Evolutionary conservation across 2,329 filamentous ascomycete species (phyloP), one percentile per base, ranked within the genome.

Genomic region (Colletotrichum graminicola): DNA sequence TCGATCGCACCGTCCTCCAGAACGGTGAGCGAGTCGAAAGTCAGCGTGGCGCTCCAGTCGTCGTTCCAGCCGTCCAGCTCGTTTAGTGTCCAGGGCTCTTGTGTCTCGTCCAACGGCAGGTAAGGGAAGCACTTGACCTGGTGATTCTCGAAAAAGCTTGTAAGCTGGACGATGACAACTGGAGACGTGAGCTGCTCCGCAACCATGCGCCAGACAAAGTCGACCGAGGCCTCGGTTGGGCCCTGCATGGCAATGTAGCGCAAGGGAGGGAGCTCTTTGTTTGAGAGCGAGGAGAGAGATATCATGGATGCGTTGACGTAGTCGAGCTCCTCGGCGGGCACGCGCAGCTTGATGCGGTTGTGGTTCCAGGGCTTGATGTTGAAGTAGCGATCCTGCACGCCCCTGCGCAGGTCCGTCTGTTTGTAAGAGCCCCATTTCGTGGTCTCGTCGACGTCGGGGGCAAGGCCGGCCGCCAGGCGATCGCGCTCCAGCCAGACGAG

Each of bases 151-250:
- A 93, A 87, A 34, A 94, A 95, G 79, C 94, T 94, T 2, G 95
- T 99, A 73, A 99, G 89, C 93, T 98, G 98, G 68, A 98, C 91
- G 64, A 98, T 92, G 67, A 98, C 94, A 1, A 90, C 94, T 2
- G 92, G 90, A 56, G 91, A 90, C 34, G 83, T 78, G 62, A 87
- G 81, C 80, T 97, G 94, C 77, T 97, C 91, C 79, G 93, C 93
- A 45, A 98, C 86, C 96, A 99, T 99, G 78, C 96, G 93, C 93
- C 95, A 99, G 75, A 97, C 93, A 78, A 97, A 94, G 75, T 91
- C 89, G 66, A 92, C 87, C 21, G 93, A 93, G 34, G 89, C 88
- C 71, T 86, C 81, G 77, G 95, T 97, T 7, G 96, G 96, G 0
- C 96, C 96, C 82, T 97, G 94, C 80, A 97, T 98, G 63, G 95